phyloP scores from a whole-genome alignment of 1,284 basidiomycete genomes.

The Leucoagaricus sp. region DNA sequence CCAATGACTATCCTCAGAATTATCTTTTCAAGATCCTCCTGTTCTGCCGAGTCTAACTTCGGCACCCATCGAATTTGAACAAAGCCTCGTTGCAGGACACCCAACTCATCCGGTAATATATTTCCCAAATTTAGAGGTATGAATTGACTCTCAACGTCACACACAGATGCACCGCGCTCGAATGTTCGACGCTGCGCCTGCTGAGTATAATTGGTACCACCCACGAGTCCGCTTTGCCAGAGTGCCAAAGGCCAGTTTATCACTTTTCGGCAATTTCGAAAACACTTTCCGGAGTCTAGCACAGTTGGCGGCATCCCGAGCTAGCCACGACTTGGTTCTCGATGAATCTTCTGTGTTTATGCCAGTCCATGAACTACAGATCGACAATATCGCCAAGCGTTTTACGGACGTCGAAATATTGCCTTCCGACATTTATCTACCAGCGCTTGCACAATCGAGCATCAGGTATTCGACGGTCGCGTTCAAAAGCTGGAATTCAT shows the following conservation, averaged over 20 bases:
- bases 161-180: constrained; percentile 53
- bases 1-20: constrained; percentile 26
- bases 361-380: constrained; percentile 54
- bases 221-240: constrained; percentile 47
- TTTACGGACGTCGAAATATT: constrained; percentile 42
- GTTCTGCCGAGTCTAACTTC: constrained; percentile 39
- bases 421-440: constrained; percentile 36
- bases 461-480: constrained; percentile 40
- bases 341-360: constrained; percentile 35
- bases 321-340: constrained; percentile 25
- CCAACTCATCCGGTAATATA: constrained; percentile 51
- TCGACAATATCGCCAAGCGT: constrained; percentile 40
- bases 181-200: constrained; percentile 32
- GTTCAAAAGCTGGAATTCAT: background rate
- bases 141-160: constrained; percentile 1
- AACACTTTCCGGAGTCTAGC: constrained; percentile 30
- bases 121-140: constrained; percentile 9
- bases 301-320: constrained; percentile 31
- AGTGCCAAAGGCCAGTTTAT: constrained; percentile 36
- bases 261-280: constrained; percentile 44
- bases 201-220: constrained; percentile 48
- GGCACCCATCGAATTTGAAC: constrained; percentile 51
- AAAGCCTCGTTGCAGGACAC: constrained; percentile 53
- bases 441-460: constrained; percentile 47
- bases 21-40: constrained; percentile 43